Base-by-base conservation (phyloP, 1,284 basidiomycete species). In the Fomitopsis betulina region DNA sequence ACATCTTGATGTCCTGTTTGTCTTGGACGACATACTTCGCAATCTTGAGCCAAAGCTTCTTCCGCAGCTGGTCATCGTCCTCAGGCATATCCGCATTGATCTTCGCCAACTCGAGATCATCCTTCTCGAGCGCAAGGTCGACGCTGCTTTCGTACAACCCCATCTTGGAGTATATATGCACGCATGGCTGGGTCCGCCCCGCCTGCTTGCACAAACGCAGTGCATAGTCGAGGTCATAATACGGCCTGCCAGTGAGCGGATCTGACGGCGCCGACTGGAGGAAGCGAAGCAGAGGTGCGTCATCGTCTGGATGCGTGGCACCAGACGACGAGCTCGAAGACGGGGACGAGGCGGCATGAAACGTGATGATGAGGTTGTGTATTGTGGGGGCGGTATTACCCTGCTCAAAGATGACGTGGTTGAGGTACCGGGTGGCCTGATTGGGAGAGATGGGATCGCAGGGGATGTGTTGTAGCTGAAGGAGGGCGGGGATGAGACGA, bases 101-200 rank as follows among this genome's bases (percentile, higher is more conserved):
- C 75, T 94, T 96, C 9, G 96, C 96, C 32, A 98, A 76, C 65
- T 97, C 95, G 56, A 98, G 72, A 68, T 98, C 95, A 10, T 94
- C 95, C 70, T 94, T 94, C 71, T 93, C 86, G 40, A 99, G 79
- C 0, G 97, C 97, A 38, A 99, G 80, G 71, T 98, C 95, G 21
- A 99, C 96, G 60, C 93, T 95, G 66, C 92, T 93, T 76, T 99
- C 97, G 78, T 90, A 98, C 53, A 98, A 75, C 0, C 94, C 95
- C 94, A 99, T 96, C 77, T 97, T 95, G 9, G 94, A 92, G 74
- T 98, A 99, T 58, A 99, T 96, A 67, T 94, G 90, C 43, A 99
- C 94, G 70, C 96, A 98, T 1, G 96, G 87, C 66, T 96, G 93
- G 32, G 86, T 92, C 51, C 92, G 81, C 5, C 87, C 85, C 43